Percentiles rank a stretch among this genome's conserved stretches.
These are phyloP conservation scores for Termitomyces sp. DNA, from an alignment of 768 basidiomycete species.

Conservation along the genomic window DNA sequence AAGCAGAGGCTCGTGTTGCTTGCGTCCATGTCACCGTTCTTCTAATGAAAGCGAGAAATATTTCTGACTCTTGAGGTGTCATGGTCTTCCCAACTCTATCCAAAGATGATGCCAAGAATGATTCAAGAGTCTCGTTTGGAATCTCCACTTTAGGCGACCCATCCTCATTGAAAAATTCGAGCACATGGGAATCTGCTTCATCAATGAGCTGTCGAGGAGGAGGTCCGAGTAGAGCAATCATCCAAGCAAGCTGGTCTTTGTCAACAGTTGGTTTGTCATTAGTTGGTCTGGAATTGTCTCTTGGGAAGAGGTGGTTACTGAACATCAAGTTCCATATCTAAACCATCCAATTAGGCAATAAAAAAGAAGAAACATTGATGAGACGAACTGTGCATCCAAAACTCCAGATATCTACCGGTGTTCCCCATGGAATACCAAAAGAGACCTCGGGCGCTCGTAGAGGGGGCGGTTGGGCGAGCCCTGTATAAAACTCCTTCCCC, in stretches of 20 bases:
- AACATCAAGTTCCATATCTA: background rate
- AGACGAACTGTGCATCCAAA: background rate
- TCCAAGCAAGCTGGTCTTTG: background rate
- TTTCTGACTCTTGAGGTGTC: background rate
- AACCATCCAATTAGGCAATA: background rate
- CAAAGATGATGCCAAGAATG: background rate
- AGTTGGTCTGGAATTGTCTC: background rate
- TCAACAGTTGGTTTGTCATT: background rate
- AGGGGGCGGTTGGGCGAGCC: background rate
- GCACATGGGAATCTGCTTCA: background rate
- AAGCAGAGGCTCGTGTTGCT: slow-evolving; percentile 1
- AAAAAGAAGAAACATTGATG: background rate
- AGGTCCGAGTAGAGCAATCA: background rate
- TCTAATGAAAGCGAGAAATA: slow-evolving; percentile 4
- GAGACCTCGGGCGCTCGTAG: slow-evolving; percentile 2
- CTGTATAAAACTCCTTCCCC: background rate
- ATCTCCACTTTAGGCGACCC: slow-evolving; percentile 1
- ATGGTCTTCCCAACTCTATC: background rate
- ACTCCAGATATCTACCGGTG: slow-evolving; percentile 1
- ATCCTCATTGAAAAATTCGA: slow-evolving; percentile 3
- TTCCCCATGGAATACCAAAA: background rate
- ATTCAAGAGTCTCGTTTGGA: background rate
- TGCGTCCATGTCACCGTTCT: slow-evolving; percentile 1
- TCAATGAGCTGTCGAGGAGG: background rate
- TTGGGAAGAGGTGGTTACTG: background rate